Percentiles rank a stretch among this genome's conserved stretches.
Evolutionary conservation across 257 asterid genomes (phyloP).

Genomic region (Capsicum pubescens): DNA sequence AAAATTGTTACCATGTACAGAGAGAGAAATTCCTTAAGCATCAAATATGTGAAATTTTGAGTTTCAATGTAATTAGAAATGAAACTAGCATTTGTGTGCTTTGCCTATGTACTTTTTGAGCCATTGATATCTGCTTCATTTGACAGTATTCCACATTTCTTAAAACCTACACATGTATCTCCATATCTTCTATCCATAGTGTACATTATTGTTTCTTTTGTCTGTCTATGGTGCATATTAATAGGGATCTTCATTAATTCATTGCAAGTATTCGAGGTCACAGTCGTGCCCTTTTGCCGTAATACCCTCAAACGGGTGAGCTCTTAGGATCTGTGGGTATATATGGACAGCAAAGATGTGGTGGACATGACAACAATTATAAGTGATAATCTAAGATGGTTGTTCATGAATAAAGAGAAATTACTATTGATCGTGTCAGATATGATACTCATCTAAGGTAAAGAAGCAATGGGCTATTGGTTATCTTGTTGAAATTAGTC

Average conservation of each 20-base stretch:
- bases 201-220: background rate
- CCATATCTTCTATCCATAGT: background rate
- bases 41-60: background rate
- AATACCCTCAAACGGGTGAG: slow-evolving; percentile 82
- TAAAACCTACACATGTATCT: background rate
- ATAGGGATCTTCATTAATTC: background rate
- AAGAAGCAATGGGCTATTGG: background rate
- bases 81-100: background rate
- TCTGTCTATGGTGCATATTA: background rate
- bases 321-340: slow-evolving; percentile 90
- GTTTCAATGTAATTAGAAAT: background rate
- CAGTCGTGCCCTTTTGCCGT: slow-evolving; percentile 95
- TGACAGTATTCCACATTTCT: background rate
- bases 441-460: slow-evolving; percentile 78
- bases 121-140: background rate
- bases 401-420: slow-evolving; percentile 84
- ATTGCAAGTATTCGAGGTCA: slow-evolving; percentile 81
- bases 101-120: background rate
- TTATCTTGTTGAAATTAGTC: background rate
- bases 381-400: slow-evolving; percentile 85
- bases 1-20: background rate
- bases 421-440: slow-evolving; percentile 80
- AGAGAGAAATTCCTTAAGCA: background rate
- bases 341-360: slow-evolving; percentile 68
- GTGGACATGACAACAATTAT: slow-evolving; percentile 71